Evolutionary conservation across 805 yeast genomes (phyloP).

Genomic region (Limtongozyma cylindracea): DNA sequence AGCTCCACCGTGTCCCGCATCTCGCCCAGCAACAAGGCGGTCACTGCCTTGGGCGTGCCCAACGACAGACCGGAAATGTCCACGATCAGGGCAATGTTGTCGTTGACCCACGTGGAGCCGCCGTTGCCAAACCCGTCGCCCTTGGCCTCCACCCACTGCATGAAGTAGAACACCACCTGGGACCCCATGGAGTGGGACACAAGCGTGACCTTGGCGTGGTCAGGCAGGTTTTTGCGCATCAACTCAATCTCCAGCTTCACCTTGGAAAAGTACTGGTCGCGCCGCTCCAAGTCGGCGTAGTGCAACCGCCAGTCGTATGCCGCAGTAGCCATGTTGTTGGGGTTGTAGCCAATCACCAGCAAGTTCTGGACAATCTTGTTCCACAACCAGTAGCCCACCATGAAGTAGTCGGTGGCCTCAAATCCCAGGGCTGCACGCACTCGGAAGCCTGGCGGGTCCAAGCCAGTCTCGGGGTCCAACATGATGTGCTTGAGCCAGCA

Average conservation of each 20-base stretch:
- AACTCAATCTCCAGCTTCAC: constrained; percentile 54
- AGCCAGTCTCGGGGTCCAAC: constrained; percentile 76
- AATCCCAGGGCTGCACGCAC: constrained; percentile 88
- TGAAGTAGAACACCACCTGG: constrained; percentile 65
- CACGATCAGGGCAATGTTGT: constrained; percentile 53
- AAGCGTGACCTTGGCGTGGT: constrained; percentile 43
- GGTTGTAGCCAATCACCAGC: constrained; percentile 85
- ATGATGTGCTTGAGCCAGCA: constrained; percentile 89
- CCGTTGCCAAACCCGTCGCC: constrained; percentile 75
- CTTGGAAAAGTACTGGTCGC: constrained; percentile 70
- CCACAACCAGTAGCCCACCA: constrained; percentile 99
- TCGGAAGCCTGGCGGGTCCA: constrained; percentile 69
- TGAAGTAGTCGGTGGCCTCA: constrained; percentile 89
- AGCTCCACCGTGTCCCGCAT: constrained; percentile 94
- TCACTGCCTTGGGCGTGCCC: constrained; percentile 88
- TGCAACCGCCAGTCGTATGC: constrained; percentile 93
- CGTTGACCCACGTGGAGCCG: constrained; percentile 75
- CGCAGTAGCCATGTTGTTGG: constrained; percentile 75
- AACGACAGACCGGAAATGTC: constrained; percentile 77
- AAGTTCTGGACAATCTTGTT: constrained; percentile 82
- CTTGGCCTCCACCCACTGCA: constrained; percentile 91
- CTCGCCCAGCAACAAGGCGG: constrained; percentile 88
- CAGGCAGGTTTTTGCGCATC: constrained; percentile 11
- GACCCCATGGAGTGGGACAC: constrained; percentile 95
- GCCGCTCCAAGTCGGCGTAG: constrained; percentile 61